These are phyloP conservation scores for Vigna unguiculata DNA, from an alignment of 306 rosid species.

Conservation along the genomic window DNA sequence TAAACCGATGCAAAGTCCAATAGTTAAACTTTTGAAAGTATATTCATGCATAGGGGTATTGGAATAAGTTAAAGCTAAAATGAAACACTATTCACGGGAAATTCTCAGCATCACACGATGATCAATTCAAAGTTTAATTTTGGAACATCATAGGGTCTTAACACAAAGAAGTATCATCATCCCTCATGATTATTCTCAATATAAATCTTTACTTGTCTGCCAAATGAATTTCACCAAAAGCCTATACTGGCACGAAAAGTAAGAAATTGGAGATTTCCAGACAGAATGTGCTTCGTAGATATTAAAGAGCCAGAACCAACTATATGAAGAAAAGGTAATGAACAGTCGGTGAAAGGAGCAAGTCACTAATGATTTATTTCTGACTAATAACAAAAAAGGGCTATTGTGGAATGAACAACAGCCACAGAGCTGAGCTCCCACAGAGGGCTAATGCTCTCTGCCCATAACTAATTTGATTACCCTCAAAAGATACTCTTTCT, in stretches of 20 bases:
- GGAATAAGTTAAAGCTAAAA: constrained; percentile 11
- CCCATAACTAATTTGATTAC: not conserved
- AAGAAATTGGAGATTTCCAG: constrained; percentile 26
- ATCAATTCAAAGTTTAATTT: constrained; percentile 3
- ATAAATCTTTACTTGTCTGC: constrained; percentile 9
- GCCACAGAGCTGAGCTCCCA: not conserved
- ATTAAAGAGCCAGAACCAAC: no score
- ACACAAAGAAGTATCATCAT: constrained; percentile 11
- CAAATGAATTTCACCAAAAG: not conserved
- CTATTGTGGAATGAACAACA: not conserved
- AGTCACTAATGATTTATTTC: no score
- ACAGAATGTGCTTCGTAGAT: constrained; percentile 16
- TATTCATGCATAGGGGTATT: not conserved
- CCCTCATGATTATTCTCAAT: constrained; percentile 21
- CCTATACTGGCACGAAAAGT: not conserved
- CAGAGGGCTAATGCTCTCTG: not conserved
- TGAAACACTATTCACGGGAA: not conserved
- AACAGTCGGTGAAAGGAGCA: no score
- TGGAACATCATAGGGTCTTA: constrained; percentile 6
- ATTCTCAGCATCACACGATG: not conserved
- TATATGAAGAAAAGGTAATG: no score
- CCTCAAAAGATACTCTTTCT: not conserved
- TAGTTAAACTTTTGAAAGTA: constrained; percentile 33
- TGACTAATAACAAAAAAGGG: no score
- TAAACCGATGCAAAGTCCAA: constrained; percentile 27